Evolutionary conservation across 1,139 yeast genomes (phyloP).

Genomic region (Pneumocystis wakefieldiae): DNA sequence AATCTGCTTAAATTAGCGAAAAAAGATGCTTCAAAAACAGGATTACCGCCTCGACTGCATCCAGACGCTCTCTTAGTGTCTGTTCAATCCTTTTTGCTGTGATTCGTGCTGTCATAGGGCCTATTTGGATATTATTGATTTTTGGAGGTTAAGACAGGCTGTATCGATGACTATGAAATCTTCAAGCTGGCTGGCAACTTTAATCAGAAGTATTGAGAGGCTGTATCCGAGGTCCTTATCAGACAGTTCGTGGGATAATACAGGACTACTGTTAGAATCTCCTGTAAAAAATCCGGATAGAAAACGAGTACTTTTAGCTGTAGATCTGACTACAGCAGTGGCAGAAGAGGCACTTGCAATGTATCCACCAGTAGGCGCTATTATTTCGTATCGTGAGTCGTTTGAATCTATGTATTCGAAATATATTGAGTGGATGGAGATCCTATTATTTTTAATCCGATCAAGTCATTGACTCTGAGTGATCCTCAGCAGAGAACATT

Average conservation of each 20-base stretch:
- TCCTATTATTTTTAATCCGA: conserved; percentile 82
- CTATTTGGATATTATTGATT: not conserved
- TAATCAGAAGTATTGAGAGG: conserved; percentile 34
- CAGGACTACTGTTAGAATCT: conserved; percentile 70
- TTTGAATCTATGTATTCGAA: not conserved
- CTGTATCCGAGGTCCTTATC: conserved; percentile 63
- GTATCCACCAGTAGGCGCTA: conserved; percentile 28
- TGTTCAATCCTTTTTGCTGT: not conserved
- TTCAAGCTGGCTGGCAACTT: not conserved
- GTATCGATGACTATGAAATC: not conserved
- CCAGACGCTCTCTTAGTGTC: not conserved
- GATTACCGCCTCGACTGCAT: not conserved
- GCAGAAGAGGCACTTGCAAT: conserved; percentile 64
- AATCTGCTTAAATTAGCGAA: not conserved
- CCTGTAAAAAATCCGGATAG: conserved; percentile 19
- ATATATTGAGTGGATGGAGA: conserved; percentile 12
- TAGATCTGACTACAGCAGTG: conserved; percentile 73
- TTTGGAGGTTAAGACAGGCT: not conserved
- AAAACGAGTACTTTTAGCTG: conserved; percentile 48
- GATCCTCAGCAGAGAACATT: conserved; percentile 77
- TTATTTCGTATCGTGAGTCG: conserved; percentile 60
- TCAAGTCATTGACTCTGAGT: conserved; percentile 50
- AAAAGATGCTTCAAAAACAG: not conserved
- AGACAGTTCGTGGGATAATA: conserved; percentile 84
- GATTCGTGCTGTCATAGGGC: not conserved